phyloP scores from a whole-genome alignment of 2,329 filamentous ascomycete genomes.

The Beauveria scarabaeidicola region DNA sequence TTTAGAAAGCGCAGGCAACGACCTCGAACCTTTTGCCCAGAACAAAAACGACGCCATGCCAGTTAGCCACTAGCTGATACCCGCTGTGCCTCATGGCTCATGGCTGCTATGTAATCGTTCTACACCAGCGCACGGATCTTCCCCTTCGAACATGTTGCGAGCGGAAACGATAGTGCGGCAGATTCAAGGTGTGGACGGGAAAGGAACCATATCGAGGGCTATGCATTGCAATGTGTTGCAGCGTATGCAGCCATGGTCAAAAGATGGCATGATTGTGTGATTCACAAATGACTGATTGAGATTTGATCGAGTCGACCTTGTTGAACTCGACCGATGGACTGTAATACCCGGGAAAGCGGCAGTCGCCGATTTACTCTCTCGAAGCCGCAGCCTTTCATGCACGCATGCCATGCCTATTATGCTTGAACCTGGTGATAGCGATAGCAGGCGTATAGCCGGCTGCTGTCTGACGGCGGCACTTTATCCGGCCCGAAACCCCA shows the following conservation, averaged over 20 bases:
- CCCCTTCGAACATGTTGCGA: conserved; percentile 1
- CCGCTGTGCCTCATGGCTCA: conserved; percentile 5
- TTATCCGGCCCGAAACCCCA: not conserved
- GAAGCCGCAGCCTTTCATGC: not conserved
- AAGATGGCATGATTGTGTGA: not conserved
- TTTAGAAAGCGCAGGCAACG: not conserved
- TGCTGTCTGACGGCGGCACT: not conserved
- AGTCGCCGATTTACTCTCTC: not conserved
- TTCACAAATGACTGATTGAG: not conserved
- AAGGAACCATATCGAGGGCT: not conserved
- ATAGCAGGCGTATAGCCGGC: not conserved
- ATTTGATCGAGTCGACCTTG: not conserved
- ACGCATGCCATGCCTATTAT: not conserved
- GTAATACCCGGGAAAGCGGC: not conserved
- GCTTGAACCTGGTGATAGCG: not conserved
- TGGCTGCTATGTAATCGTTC: not conserved
- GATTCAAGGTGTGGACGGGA: not conserved
- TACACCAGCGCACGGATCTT: not conserved
- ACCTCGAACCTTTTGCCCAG: not conserved
- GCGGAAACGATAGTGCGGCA: conserved; percentile 7
- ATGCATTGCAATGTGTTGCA: not conserved
- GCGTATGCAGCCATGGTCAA: not conserved
- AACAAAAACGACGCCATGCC: not conserved
- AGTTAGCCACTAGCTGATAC: conserved; percentile 6
- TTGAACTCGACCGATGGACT: not conserved